Evolutionary conservation across 2,329 filamentous ascomycete species (phyloP).

Genomic region (Aulographum hederae): DNA sequence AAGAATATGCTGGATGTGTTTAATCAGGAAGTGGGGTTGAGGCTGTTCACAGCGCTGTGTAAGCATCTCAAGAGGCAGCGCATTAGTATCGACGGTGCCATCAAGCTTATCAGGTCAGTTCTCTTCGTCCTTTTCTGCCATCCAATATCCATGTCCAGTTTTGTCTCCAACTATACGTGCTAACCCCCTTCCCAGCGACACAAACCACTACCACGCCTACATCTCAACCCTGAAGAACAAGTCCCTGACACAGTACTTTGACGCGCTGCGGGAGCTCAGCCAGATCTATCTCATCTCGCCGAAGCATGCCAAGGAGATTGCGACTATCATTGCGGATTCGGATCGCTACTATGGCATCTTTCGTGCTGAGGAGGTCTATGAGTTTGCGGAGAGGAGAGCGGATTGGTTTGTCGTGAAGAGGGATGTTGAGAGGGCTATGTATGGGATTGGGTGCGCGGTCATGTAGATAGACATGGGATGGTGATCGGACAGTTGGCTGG

Average conservation of each 20-base stretch:
- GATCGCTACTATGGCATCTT: conserved; percentile 87
- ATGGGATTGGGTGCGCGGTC: conserved; percentile 70
- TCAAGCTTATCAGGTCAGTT: conserved; percentile 61
- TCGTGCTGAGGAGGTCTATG: conserved; percentile 88
- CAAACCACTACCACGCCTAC: conserved; percentile 84
- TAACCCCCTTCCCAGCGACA: conserved; percentile 44
- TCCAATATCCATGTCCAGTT: background rate
- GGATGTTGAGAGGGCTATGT: conserved; percentile 91
- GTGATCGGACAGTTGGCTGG: too few species aligned
- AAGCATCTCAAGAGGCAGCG: conserved; percentile 96
- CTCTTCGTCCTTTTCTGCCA: background rate
- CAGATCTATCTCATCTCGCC: conserved; percentile 91
- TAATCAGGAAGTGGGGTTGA: conserved; percentile 89
- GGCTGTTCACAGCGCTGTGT: conserved; percentile 79
- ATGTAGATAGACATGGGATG: too few species aligned
- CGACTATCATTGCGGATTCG: conserved; percentile 80
- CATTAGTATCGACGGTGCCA: conserved; percentile 71
- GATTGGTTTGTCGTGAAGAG: conserved; percentile 88
- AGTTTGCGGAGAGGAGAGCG: conserved; percentile 82
- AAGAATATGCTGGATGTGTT: conserved; percentile 98
- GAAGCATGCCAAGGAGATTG: conserved; percentile 80
- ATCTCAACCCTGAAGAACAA: conserved; percentile 65
- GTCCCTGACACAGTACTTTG: conserved; percentile 77
- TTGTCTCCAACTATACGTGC: background rate
- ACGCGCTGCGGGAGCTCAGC: conserved; percentile 73